A percentile compares a stretch with the other conserved stretches of the same genome.
Evolutionary conservation across 2,329 filamentous ascomycete genomes (phyloP).

Genomic region (Ophiostoma sp.): DNA sequence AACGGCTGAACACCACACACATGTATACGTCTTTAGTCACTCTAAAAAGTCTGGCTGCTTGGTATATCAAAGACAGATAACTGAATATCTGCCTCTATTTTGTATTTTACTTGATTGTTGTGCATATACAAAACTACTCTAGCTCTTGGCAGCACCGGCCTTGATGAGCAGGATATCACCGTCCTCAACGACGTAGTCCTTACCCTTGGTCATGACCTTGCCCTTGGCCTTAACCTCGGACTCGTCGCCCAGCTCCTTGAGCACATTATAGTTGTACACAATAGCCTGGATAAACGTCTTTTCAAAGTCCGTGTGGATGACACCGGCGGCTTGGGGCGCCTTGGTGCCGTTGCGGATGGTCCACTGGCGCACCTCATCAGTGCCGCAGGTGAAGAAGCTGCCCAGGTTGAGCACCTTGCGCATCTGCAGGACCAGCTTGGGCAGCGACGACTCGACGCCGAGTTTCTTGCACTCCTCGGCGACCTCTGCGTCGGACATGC

Average conservation of each 20-base stretch:
- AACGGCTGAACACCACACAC: no score
- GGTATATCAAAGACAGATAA: conserved; percentile 1
- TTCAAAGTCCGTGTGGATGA: conserved; percentile 97
- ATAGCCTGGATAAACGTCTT: conserved; percentile 98
- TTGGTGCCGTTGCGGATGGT: conserved; percentile 94
- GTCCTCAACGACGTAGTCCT: conserved; percentile 88
- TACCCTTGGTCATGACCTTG: conserved; percentile 97
- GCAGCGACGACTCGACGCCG: conserved; percentile 79
- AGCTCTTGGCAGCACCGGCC: conserved; percentile 74
- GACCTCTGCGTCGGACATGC: conserved; percentile 70
- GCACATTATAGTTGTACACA: conserved; percentile 78
- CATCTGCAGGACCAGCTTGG: conserved; percentile 91
- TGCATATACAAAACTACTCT: conserved; percentile 25
- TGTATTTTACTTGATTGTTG: background rate
- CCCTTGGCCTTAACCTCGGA: conserved; percentile 79
- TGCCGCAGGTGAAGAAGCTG: conserved; percentile 94
- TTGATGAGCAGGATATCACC: conserved; percentile 84
- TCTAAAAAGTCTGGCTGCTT: background rate
- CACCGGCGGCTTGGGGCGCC: conserved; percentile 94
- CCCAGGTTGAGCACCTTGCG: conserved; percentile 82
- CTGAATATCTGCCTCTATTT: conserved; percentile 1
- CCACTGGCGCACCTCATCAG: conserved; percentile 98
- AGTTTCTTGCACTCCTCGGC: conserved; percentile 86
- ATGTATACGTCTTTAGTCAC: no score
- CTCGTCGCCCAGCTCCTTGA: conserved; percentile 88